phyloP scores from a whole-genome alignment of 805 yeast species.

The Candida stauntonica region DNA sequence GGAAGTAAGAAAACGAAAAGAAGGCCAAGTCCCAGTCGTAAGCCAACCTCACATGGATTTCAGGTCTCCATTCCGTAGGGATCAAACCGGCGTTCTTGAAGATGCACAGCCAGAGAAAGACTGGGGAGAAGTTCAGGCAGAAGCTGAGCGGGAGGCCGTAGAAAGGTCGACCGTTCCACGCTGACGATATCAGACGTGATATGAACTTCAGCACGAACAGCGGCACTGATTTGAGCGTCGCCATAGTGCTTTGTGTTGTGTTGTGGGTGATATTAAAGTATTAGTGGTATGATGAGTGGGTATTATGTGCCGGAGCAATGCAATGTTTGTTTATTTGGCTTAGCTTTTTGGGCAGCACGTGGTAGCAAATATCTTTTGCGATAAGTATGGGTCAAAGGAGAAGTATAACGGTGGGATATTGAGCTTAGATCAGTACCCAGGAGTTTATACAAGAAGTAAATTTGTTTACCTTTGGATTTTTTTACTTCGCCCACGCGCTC shows the following conservation, averaged over 20 bases:
- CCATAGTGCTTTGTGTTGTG: neutral
- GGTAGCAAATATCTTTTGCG: too few species aligned
- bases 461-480: neutral
- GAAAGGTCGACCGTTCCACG: conserved; percentile 11
- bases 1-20: conserved; percentile 27
- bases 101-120: conserved; percentile 49
- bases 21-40: conserved; percentile 39
- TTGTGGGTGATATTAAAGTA: neutral
- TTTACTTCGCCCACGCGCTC: neutral
- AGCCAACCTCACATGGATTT: conserved; percentile 44
- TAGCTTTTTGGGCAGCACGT: too few species aligned
- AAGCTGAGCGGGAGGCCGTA: conserved; percentile 27
- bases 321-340: too few species aligned
- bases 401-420: too few species aligned
- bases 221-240: conserved; percentile 2
- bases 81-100: conserved; percentile 57
- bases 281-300: neutral
- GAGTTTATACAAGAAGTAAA: too few species aligned
- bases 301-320: too few species aligned
- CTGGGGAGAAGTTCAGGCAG: conserved; percentile 45
- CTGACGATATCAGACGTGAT: conserved; percentile 7
- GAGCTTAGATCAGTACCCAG: too few species aligned
- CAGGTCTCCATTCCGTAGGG: conserved; percentile 51
- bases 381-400: too few species aligned
- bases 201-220: neutral